A percentile compares a stretch with the other conserved stretches of the same genome.
phyloP scores from a whole-genome alignment of 2,329 filamentous ascomycete genomes.

The Harringtonia lauricola region DNA sequence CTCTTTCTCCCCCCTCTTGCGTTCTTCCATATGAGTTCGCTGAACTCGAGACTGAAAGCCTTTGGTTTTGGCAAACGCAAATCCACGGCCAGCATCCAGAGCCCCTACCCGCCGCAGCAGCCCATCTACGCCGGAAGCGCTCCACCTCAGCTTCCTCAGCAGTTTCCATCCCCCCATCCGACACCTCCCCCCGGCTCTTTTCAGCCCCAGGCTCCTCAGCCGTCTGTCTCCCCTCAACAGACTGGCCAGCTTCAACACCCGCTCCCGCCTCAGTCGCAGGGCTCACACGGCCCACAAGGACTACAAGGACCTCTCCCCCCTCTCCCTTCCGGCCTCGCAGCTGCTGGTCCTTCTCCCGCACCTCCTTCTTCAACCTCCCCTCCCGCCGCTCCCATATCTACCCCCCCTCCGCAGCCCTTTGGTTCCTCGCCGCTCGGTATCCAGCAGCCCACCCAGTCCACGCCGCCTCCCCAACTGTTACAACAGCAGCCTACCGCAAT shows the following conservation, averaged over 20 bases:
- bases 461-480: not conserved
- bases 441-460: conserved; percentile 2
- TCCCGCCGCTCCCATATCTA: not conserved
- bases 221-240: conserved; percentile 1
- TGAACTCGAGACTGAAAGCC: conserved; percentile 70
- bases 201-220: not conserved
- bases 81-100: conserved; percentile 50
- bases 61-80: conserved; percentile 75
- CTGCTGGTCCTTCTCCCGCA: not conserved
- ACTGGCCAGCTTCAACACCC: conserved; percentile 1
- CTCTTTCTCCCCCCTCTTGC: conserved; percentile 19
- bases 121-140: conserved; percentile 11
- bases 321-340: not conserved
- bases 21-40: conserved; percentile 56
- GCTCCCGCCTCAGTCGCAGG: conserved; percentile 11
- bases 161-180: conserved; percentile 22
- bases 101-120: conserved; percentile 18
- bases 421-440: conserved; percentile 18
- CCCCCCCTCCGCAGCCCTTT: conserved; percentile 4
- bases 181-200: not conserved
- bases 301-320: not conserved
- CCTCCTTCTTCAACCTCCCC: not conserved
- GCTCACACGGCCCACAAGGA: conserved; percentile 7
- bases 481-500: conserved; percentile 39
- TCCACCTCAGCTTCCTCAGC: conserved; percentile 41